Evolutionary conservation across 371 early-diverging fungal species (phyloP).

Genomic region (Apophysomyces sp.): DNA sequence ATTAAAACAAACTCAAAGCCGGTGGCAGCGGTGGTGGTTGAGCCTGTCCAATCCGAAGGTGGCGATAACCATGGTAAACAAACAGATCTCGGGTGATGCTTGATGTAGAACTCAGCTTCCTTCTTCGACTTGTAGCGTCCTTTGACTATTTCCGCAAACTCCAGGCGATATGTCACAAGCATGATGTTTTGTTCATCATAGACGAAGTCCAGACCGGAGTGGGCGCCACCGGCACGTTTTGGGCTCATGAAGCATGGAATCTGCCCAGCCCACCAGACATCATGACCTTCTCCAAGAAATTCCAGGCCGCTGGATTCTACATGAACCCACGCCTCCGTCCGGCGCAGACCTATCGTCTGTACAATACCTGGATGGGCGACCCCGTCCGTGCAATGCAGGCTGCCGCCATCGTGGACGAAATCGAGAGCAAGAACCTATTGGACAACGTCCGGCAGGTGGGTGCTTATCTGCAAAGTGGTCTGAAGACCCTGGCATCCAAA

Average conservation of each 20-base stretch:
- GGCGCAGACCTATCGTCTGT: constrained; percentile 63
- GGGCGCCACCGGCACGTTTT: constrained; percentile 80
- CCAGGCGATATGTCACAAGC: constrained; percentile 60
- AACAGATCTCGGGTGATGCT: neutral
- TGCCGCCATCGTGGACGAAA: constrained; percentile 63
- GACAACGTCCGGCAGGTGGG: constrained; percentile 59
- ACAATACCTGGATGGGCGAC: constrained; percentile 80
- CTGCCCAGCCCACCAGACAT: constrained; percentile 70
- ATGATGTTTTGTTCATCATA: constrained; percentile 73
- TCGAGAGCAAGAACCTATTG: constrained; percentile 53
- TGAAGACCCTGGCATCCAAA: constrained; percentile 34
- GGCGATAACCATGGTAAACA: constrained; percentile 68
- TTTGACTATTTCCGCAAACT: constrained; percentile 65
- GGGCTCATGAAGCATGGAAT: constrained; percentile 78
- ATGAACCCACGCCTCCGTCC: constrained; percentile 56
- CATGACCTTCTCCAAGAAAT: constrained; percentile 78
- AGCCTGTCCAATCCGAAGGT: constrained; percentile 87
- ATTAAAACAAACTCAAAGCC: constrained; percentile 52
- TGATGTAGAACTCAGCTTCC: neutral
- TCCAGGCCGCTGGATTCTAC: constrained; percentile 78
- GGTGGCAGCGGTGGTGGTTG: constrained; percentile 76
- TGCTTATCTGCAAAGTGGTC: constrained; percentile 49
- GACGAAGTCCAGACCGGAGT: constrained; percentile 89
- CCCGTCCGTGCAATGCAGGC: constrained; percentile 69
- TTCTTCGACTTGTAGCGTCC: constrained; percentile 54